Percentiles rank a stretch among this genome's conserved stretches.
Conservation (phyloP, 2,329 filamentous ascomycete species). For the Curvularia eragrostidis region DNA sequence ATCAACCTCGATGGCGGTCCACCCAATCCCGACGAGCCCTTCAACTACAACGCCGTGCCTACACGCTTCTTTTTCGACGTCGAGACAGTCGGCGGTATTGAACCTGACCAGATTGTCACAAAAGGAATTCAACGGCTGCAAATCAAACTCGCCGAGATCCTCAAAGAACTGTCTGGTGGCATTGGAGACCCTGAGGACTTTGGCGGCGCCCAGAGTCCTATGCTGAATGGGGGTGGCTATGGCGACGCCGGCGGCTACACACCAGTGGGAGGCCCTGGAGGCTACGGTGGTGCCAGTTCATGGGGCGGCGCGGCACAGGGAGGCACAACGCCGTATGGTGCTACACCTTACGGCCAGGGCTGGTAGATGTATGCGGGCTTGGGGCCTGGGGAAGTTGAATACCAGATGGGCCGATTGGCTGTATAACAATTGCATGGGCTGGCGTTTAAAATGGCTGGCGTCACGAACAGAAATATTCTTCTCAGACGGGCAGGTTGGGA, state of each 20-base stretch:
- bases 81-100: constrained; percentile 84
- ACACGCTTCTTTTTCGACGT: constrained; percentile 91
- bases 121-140: constrained; percentile 89
- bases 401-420: constrained; percentile 5
- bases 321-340: constrained; percentile 63
- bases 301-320: constrained; percentile 64
- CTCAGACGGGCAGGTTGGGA: constrained; percentile 1
- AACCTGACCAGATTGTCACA: constrained; percentile 87
- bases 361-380: constrained; percentile 21
- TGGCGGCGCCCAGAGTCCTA: constrained; percentile 71
- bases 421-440: constrained; percentile 37
- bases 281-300: constrained; percentile 60
- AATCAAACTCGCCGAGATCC: constrained; percentile 83
- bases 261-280: constrained; percentile 61
- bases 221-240: constrained; percentile 56
- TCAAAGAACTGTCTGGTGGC: constrained; percentile 67
- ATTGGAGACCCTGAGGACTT: constrained; percentile 62
- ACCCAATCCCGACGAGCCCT: constrained; percentile 79
- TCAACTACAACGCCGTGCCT: constrained; percentile 89
- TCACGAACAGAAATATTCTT: constrained; percentile 5
- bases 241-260: constrained; percentile 69
- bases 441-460: constrained; percentile 30
- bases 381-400: neutral
- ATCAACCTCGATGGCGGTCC: constrained; percentile 76
- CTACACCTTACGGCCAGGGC: constrained; percentile 64